phyloP scores from a whole-genome alignment of 306 rosid genomes.

The Abrus precatorius region DNA sequence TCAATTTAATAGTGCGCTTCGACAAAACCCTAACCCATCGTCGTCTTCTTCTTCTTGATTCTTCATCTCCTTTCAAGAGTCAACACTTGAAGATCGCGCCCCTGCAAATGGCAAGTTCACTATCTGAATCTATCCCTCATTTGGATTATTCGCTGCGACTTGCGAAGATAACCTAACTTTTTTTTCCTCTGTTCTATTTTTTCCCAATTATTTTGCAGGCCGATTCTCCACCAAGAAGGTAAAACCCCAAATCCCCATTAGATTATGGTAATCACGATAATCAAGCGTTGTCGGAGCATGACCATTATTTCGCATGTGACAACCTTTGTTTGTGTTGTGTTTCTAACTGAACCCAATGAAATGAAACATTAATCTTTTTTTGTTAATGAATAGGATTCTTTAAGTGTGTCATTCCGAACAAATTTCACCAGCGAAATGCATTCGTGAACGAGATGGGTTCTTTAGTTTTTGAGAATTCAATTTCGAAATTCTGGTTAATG shows the following conservation, averaged over 20 bases:
- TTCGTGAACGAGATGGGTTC: not conserved
- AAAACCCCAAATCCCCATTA: constrained; percentile 35
- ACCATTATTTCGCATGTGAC: not conserved
- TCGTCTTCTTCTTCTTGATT: not conserved
- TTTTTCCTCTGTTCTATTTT: not conserved
- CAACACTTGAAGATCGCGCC: constrained; percentile 19
- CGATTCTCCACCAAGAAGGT: constrained; percentile 83
- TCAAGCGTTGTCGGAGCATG: not conserved
- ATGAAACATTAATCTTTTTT: not conserved
- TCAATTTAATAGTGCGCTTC: not conserved
- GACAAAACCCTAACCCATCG: constrained; percentile 56
- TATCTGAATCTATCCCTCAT: not conserved
- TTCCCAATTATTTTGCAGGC: constrained; percentile 61
- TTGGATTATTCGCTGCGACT: not conserved
- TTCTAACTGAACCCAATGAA: not conserved
- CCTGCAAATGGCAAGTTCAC: constrained; percentile 60
- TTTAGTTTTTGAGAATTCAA: not conserved
- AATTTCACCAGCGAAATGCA: not conserved
- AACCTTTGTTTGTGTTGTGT: constrained; percentile 8
- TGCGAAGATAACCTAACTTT: constrained; percentile 6
- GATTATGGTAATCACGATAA: not conserved
- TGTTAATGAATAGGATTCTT: not conserved
- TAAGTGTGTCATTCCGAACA: not conserved
- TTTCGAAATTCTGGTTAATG: not conserved
- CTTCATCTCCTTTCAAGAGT: constrained; percentile 16